Evolutionary conservation across 306 rosid species (phyloP).

Genomic region (Vigna nakashimae): DNA sequence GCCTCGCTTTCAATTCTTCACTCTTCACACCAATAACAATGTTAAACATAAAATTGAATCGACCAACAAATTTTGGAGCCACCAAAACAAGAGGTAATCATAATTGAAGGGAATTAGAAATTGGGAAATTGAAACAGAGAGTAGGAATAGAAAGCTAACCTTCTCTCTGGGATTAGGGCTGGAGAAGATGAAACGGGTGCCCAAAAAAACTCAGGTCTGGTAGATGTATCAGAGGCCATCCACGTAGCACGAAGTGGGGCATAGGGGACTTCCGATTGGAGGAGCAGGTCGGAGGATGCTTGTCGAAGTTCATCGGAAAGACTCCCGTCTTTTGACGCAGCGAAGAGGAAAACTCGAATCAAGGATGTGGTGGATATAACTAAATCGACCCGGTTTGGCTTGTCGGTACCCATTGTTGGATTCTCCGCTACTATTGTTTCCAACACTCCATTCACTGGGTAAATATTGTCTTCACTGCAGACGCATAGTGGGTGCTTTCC

Average conservation of each 20-base stretch:
- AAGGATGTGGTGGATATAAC: conserved; percentile 58
- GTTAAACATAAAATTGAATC: neutral
- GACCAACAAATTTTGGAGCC: conserved; percentile 4
- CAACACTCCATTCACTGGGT: too few species aligned
- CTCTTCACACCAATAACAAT: conserved; percentile 53
- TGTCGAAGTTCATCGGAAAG: conserved; percentile 67
- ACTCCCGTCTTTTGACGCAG: conserved; percentile 55
- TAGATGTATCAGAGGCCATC: conserved; percentile 55
- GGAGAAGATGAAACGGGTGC: conserved; percentile 59
- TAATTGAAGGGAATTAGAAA: neutral
- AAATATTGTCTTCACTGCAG: too few species aligned
- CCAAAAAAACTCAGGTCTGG: conserved; percentile 61
- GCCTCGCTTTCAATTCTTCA: conserved; percentile 82
- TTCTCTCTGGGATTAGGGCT: conserved; percentile 88
- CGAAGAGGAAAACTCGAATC: conserved; percentile 58
- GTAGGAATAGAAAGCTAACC: conserved; percentile 47
- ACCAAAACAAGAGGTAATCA: neutral
- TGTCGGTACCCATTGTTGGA: conserved; percentile 27
- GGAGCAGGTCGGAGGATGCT: conserved; percentile 60
- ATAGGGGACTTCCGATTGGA: conserved; percentile 57
- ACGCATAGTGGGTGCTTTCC: too few species aligned
- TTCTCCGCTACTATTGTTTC: neutral
- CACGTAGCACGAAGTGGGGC: conserved; percentile 62
- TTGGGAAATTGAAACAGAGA: neutral
- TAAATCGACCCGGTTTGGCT: conserved; percentile 55